These are phyloP conservation scores for Tolypocladium capitatum DNA, from an alignment of 2,329 filamentous ascomycete genomes.

Conservation along the genomic window DNA sequence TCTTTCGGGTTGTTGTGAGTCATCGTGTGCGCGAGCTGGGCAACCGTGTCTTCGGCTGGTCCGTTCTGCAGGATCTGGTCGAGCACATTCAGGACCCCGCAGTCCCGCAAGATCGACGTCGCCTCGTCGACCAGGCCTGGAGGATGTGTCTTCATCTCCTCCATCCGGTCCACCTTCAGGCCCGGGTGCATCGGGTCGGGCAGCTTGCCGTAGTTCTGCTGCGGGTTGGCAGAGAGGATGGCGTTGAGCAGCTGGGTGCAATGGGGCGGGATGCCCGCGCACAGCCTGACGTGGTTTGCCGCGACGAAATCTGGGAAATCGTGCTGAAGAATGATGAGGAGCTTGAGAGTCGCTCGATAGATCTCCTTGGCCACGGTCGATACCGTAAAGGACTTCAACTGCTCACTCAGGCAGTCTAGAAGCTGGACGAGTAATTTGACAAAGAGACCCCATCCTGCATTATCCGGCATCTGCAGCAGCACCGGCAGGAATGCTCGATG, in stretches of 20 bases:
- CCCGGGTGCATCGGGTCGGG: slow-evolving; percentile 42
- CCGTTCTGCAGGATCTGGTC: slow-evolving; percentile 47
- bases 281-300: slow-evolving; percentile 73
- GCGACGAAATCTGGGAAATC: slow-evolving; percentile 91
- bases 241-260: slow-evolving; percentile 83
- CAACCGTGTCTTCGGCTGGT: slow-evolving; percentile 58
- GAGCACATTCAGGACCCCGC: slow-evolving; percentile 44
- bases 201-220: slow-evolving; percentile 49
- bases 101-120: slow-evolving; percentile 36
- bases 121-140: slow-evolving; percentile 55
- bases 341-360: slow-evolving; percentile 71
- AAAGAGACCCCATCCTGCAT: slow-evolving; percentile 63
- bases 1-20: slow-evolving; percentile 43
- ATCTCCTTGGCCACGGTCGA: slow-evolving; percentile 63
- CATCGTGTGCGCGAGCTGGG: slow-evolving; percentile 63
- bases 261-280: slow-evolving; percentile 67
- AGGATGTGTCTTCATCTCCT: slow-evolving; percentile 59
- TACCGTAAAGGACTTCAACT: slow-evolving; percentile 62
- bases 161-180: slow-evolving; percentile 62
- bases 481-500: slow-evolving; percentile 76
- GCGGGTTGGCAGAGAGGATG: slow-evolving; percentile 70
- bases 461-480: slow-evolving; percentile 55
- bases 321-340: slow-evolving; percentile 76
- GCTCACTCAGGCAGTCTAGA: slow-evolving; percentile 61
- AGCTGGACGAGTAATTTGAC: slow-evolving; percentile 61